phyloP scores from a whole-genome alignment of 2,329 filamentous ascomycete genomes.

The Ophiostoma perfectum region DNA sequence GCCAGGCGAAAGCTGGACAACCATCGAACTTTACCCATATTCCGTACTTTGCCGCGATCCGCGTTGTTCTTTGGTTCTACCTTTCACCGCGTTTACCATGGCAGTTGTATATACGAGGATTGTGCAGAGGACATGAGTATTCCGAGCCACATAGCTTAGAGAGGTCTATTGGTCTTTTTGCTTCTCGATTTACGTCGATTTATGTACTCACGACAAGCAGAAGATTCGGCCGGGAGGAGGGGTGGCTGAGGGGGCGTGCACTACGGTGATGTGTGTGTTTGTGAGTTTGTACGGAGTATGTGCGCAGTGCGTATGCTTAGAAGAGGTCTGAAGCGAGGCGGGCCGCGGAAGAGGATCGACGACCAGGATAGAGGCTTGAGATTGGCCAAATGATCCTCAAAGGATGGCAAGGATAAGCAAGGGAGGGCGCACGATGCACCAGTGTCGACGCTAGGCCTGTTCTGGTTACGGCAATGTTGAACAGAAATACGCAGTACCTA shows the following conservation, averaged over 20 bases:
- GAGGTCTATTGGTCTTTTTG: background rate
- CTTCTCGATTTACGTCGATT: background rate
- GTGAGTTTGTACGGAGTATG: background rate
- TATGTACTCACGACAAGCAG: background rate
- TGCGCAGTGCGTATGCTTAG: background rate
- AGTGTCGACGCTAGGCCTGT: slow-evolving; percentile 7
- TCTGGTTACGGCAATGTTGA: slow-evolving; percentile 11
- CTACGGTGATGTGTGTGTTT: background rate
- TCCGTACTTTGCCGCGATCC: too few species aligned
- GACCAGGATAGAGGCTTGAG: slow-evolving; percentile 17
- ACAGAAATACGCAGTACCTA: background rate
- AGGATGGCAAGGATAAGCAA: slow-evolving; percentile 8
- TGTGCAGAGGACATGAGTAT: background rate
- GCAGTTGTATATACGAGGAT: background rate
- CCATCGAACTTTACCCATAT: too few species aligned
- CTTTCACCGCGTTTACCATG: background rate
- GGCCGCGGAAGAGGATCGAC: slow-evolving; percentile 20
- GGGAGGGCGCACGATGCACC: background rate
- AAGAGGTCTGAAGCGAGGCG: slow-evolving; percentile 17
- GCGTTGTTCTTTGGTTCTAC: too few species aligned
- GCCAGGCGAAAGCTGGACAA: background rate
- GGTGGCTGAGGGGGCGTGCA: background rate
- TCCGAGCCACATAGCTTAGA: too few species aligned
- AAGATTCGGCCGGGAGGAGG: background rate
- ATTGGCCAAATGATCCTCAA: slow-evolving; percentile 14